Base-by-base conservation (phyloP, 208 protist genomes). In the Leishmania braziliensis region DNA sequence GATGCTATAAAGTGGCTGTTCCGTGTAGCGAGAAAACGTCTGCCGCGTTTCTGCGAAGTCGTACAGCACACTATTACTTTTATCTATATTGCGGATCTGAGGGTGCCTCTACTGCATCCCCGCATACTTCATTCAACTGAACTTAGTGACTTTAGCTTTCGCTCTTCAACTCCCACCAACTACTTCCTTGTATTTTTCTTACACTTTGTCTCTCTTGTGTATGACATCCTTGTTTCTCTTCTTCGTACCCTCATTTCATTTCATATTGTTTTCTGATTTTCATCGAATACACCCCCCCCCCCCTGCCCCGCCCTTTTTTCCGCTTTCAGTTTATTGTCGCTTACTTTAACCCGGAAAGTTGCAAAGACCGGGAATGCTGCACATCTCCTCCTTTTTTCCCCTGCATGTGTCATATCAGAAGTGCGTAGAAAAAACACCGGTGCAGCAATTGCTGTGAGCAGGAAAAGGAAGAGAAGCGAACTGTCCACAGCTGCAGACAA, bases 81-180 rank as follows among this genome's bases (percentile, higher is more conserved):
- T 36, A 63, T 80, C 78, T 60, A n/a, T 43, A 76, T 63, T n/a
- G 53, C 65, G 77, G 65, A 46, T 53, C 43, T 29, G 26, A 70
- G 81, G 69, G 62, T 60, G 71, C 50, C 18, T n/a, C 71, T 18
- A 23, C 71, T 39, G 46, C 71, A 76, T 48, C 39, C 26, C 14
- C 4, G 54, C 39, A 23, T 63, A 3, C 8, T 77, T 43, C 39
- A 48, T 76, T 79, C 74, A 79, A 83, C 68, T 77, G 83, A 74
- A 80, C 77, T 85, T 85, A 85, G 77, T 78, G 71, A 85, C 56
- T 81, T 81, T 85, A 85, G 81, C 36, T 54, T 80, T 81, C 71
- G 39, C 80, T 81, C 77, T 85, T 54, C 78, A 81, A 86, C 77
- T 82, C 43, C 65, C 66, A 63, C 51, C 78, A 82, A 86, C 82